These are phyloP conservation scores for Staphylotrichum longicolle DNA, from an alignment of 495 filamentous ascomycete species.

Conservation along the genomic window DNA sequence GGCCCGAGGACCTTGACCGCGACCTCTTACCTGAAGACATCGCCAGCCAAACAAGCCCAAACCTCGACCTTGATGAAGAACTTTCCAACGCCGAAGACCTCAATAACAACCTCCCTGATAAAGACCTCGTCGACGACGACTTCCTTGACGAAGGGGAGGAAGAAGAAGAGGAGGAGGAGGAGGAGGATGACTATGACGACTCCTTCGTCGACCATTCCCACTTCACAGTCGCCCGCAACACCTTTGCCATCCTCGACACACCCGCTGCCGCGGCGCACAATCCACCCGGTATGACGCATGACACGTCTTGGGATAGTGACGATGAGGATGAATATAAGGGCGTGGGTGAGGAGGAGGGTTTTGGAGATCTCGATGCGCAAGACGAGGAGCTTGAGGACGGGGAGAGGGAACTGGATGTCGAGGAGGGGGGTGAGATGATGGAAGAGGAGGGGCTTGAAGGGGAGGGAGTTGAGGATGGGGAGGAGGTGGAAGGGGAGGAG, in stretches of 20 bases:
- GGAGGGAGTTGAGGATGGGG: not conserved
- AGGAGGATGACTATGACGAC: not conserved
- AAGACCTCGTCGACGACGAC: not conserved
- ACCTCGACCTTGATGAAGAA: not conserved
- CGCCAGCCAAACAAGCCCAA: not conserved
- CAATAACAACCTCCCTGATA: not conserved
- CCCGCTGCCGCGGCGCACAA: conserved; percentile 14
- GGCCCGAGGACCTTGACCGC: not conserved
- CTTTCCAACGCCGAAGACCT: not conserved
- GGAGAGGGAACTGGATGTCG: not conserved
- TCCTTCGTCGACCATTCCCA: conserved; percentile 11
- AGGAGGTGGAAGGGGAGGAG: not conserved
- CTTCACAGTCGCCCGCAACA: conserved; percentile 13
- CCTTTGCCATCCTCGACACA: conserved; percentile 20
- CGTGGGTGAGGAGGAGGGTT: not conserved
- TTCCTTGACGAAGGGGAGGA: not conserved
- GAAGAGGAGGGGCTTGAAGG: conserved; percentile 2
- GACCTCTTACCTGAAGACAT: not conserved
- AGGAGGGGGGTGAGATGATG: not conserved
- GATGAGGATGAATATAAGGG: not conserved
- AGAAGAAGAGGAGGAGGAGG: not conserved
- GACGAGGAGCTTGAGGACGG: conserved; percentile 3
- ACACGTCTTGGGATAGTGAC: conserved; percentile 1
- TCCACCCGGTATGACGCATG: conserved; percentile 20
- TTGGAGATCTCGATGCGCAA: not conserved